Base-by-base conservation (phyloP, 331 rosid genomes). In the Saraca asoca region DNA sequence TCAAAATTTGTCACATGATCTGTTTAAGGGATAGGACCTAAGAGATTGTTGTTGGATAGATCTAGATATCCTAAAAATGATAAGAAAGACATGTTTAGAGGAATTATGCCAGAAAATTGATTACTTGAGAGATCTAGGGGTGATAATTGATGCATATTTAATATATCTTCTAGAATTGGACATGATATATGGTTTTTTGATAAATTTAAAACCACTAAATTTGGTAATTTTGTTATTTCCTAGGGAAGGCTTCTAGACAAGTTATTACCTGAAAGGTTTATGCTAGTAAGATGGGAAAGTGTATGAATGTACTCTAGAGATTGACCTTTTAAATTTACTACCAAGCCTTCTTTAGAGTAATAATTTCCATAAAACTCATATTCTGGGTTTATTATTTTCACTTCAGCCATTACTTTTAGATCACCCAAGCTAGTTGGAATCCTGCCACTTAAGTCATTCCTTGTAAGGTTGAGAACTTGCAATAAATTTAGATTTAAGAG, bases 101-200 rank as follows among this genome's bases (percentile, higher is more conserved):
- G 85, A 71, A 85, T 75, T 0, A 60, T 33, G 11, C 88, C 91
- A 4, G 52, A 35, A 5, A 85, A 49, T 52, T 10, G 63, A 50
- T 82, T 80, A 14, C 49, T 69, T n/a, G 91, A 82, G 67, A 85
- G 84, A 60, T 85, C 88, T 62, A 80, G 86, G 10, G 75, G 78
- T 54, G 52, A 7, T 8, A 80, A 33, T 33, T 82, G 77, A 15
- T 34, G 72, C 62, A 80, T 11, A 72, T 66, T 71, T 38, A 86
- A 78, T 62, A 80, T 73, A 75, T 51, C 41, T 24, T 31, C 55
- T 0, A 67, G 79, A 57, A 85, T 75, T 9, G 33, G 15, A 51
- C 88, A 85, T 4, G 59, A 39, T 42, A 85, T 10, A 59, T 75
- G 74, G 62, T 82, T 85, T 66, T 48, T 14, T 42, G 88, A 77